A percentile compares a stretch with the other conserved stretches of the same genome.
Evolutionary conservation across 768 basidiomycete species (phyloP).

Genomic region (Cubamyces lactineus): DNA sequence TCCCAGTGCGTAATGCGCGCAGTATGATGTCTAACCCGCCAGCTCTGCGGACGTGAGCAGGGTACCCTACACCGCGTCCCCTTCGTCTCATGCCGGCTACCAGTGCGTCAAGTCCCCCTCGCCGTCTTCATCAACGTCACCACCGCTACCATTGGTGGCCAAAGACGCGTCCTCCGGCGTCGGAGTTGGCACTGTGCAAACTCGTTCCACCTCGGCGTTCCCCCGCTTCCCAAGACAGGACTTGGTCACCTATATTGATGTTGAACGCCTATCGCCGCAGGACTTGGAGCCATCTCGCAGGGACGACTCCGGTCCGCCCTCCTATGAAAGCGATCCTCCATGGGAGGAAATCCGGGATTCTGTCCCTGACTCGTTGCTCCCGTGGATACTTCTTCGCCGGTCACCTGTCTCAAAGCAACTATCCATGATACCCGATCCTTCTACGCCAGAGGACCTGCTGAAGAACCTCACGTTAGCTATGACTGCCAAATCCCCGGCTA

Average conservation of each 20-base stretch:
- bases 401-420: slow-evolving; percentile 7
- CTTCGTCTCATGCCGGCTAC: not conserved
- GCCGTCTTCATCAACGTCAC: not conserved
- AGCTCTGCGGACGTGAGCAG: slow-evolving; percentile 1
- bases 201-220: not conserved
- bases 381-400: slow-evolving; percentile 1
- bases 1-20: not conserved
- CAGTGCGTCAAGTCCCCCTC: not conserved
- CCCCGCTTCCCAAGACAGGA: not conserved
- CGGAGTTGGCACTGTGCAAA: not conserved
- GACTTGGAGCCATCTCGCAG: not conserved
- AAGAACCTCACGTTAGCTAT: slow-evolving; percentile 47
- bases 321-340: slow-evolving; percentile 32
- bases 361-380: slow-evolving; percentile 10
- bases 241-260: slow-evolving; percentile 6
- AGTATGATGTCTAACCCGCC: not conserved
- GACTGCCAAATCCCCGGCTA: slow-evolving; percentile 36
- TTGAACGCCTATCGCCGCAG: slow-evolving; percentile 6
- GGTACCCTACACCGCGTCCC: not conserved
- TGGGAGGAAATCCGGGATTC: slow-evolving; percentile 28
- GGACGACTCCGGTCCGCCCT: not conserved
- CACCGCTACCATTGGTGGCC: not conserved
- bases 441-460: slow-evolving; percentile 22
- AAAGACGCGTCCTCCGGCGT: not conserved
- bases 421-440: slow-evolving; percentile 11